Base-by-base conservation (phyloP, 306 rosid species). In the Biancaea sappan region DNA sequence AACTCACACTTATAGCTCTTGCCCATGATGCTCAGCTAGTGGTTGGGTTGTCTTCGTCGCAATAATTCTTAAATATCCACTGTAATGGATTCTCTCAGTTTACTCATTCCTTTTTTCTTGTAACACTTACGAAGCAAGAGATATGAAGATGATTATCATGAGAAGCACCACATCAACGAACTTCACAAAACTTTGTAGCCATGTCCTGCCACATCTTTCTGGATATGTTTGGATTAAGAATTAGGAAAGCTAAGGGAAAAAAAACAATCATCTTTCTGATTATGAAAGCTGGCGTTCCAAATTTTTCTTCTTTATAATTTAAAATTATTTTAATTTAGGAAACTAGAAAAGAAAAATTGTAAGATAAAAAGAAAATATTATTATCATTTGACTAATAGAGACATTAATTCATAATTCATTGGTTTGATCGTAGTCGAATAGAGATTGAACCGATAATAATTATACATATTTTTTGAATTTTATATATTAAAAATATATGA, bases 31-130 rank as follows among this genome's bases (percentile, higher is more conserved):
- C 54, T 48, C 56, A 31, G 28, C 68, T 32, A 34, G 34, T n/a
- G 14, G 77, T 22, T 63, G 53, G 22, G 8, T 72, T 18, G 47
- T 74, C 83, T 50, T 34, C 28, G 11, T 74, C 68, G 11, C 25
- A 57, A 26, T 48, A 38, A 68, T 1, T 3, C 15, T 6, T 5
- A 24, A 18, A 4, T 6, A n/a, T 31, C 3, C 3, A 57, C 65
- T 8, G 26, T 44, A 1, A 5, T 52, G 46, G 56, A 19, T 46
- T 10, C 18, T 28, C 6, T 29, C 38, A 66, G 26, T 16, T 14
- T 1, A 6, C 32, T 7, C 43, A 10, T 2, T 4, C 46, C n/a
- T n/a, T 11, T n/a, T n/a, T n/a, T n/a, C 16, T 35, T 5, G 5
- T 24, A 2, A 8, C 24, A 4, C 29, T 34, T 50, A 2, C 4